phyloP scores from a whole-genome alignment of 75 land plant genomes.

The Cunninghamia lanceolata region DNA sequence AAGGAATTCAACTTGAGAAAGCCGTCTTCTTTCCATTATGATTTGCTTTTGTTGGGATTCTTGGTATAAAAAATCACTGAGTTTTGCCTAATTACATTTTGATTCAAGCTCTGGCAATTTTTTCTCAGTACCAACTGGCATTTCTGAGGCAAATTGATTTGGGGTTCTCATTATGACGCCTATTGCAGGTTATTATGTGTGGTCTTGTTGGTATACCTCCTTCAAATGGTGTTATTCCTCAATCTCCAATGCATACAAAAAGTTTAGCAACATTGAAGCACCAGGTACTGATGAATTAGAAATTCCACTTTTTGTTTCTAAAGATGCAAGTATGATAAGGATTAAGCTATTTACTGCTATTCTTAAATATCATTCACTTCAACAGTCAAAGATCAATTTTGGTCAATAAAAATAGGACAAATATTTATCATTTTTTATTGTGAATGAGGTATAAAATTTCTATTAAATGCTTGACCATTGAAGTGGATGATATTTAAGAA shows the following conservation, averaged over 20 bases:
- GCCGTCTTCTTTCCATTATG: conserved; percentile 52
- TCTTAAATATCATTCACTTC: too few relatives aligned
- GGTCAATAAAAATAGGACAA: too few relatives aligned
- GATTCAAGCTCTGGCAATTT: not conserved
- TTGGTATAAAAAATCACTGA: conserved; percentile 21
- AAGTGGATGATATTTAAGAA: too few relatives aligned
- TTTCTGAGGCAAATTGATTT: conserved; percentile 42
- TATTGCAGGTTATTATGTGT: conserved; percentile 39
- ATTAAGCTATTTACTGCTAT: not conserved
- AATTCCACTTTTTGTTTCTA: not conserved
- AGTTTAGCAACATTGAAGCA: conserved; percentile 64
- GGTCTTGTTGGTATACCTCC: conserved; percentile 75
- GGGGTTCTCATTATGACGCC: conserved; percentile 12
- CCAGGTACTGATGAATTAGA: conserved; percentile 22
- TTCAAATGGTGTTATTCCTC: conserved; percentile 73
- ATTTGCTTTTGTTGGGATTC: conserved; percentile 37
- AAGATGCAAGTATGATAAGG: not conserved
- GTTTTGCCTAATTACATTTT: not conserved
- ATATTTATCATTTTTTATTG: too few relatives aligned
- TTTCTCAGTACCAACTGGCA: conserved; percentile 25
- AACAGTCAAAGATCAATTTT: too few relatives aligned
- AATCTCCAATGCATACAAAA: conserved; percentile 72
- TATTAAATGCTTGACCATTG: too few relatives aligned
- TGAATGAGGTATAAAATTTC: too few relatives aligned
- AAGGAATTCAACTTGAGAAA: conserved; percentile 52